Base-by-base conservation (phyloP, 2,329 filamentous ascomycete species). In the Aspergillus caelatus region DNA sequence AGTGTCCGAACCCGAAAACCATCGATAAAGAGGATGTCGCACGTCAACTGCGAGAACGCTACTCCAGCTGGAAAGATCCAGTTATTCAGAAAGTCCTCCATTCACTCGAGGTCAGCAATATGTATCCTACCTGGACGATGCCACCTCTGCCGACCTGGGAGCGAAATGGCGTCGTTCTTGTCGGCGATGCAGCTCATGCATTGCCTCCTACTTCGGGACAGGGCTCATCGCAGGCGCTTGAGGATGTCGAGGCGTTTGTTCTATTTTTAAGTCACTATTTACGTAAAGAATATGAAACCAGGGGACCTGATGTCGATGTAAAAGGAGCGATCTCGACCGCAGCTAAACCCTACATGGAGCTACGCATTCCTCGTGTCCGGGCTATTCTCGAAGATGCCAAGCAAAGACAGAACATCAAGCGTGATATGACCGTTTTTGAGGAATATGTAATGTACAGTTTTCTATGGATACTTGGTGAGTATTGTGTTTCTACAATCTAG, bases 161-260 rank as follows among this genome's bases (percentile, higher is more conserved):
- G 23, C 72, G 77, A 7, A 74, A 81, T 11, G 77, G 83, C 0
- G 79, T 86, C 2, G 77, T 88, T 5, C 73, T 88, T 2, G 73
- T 87, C 3, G 86, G 86, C 4, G 86, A 88, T 71, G 85, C 85
- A 2, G 85, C 84, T 0, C 85, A 88, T 72, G 84, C 85, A 0
- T 75, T 88, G 61, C 81, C 83, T 2, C 80, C 86, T 0, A 83
- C 81, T 7, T 82, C 81, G 0, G 85, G 85, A 2, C 85, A 88
- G 71, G 86, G 86, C 0, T 80, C 82, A 0, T 83, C 81, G 4
- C 85, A 87, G 71, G 85, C 83, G 0, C 69, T 88, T 12, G 85
- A 88, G 70, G 86, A 88, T 72, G 79, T 78, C 0, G 81, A 84
- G 64, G 77, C 80, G 0, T 74, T 86, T 11, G 74, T 78, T 0